Evolutionary conservation across 371 early-diverging fungal species (phyloP).

Genomic region (Lichtheimia corymbifera): DNA sequence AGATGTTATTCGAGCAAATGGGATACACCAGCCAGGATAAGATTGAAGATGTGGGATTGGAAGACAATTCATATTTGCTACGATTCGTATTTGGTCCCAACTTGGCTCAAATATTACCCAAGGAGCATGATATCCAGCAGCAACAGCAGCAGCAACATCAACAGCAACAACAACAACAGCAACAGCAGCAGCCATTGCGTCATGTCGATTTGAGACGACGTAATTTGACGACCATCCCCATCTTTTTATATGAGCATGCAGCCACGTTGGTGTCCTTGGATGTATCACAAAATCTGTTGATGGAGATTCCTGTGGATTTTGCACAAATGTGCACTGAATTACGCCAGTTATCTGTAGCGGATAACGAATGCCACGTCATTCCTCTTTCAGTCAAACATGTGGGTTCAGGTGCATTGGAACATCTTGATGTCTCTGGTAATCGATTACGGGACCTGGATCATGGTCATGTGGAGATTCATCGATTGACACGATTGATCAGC

Average conservation of each 20-base stretch:
- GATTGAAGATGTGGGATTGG: constrained; percentile 75
- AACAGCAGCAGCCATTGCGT: constrained; percentile 16
- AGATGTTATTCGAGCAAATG: constrained; percentile 68
- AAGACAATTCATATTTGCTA: constrained; percentile 84
- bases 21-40: constrained; percentile 81
- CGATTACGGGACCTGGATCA: constrained; percentile 61
- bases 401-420: constrained; percentile 43
- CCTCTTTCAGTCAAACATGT: constrained; percentile 64
- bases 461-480: constrained; percentile 53
- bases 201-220: constrained; percentile 65
- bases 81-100: constrained; percentile 77
- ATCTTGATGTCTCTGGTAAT: constrained; percentile 80
- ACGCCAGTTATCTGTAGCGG: constrained; percentile 66
- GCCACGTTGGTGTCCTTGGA: constrained; percentile 65
- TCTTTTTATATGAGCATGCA: constrained; percentile 71
- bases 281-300: constrained; percentile 69
- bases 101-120: constrained; percentile 43
- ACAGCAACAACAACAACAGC: too few species aligned
- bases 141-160: too few species aligned
- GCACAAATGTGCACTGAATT: constrained; percentile 68
- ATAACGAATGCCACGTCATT: constrained; percentile 64
- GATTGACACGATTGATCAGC: constrained; percentile 52
- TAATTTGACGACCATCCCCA: constrained; percentile 76
- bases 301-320: constrained; percentile 76
- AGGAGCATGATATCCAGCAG: constrained; percentile 20